phyloP scores from a whole-genome alignment of 768 basidiomycete species.

The Vararia minispora region DNA sequence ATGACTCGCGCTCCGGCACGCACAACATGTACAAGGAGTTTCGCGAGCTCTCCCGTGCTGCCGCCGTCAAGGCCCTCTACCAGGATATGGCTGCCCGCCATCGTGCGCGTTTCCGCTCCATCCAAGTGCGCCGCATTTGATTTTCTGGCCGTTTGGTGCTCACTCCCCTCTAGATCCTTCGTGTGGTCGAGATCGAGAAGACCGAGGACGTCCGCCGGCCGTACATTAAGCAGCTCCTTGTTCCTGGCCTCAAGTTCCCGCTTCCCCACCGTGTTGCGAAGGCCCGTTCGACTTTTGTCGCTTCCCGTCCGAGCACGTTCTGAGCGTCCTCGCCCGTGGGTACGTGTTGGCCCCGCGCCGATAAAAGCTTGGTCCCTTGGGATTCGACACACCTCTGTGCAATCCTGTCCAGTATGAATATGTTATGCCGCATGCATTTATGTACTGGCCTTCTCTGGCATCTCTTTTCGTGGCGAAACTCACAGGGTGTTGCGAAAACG shows the following conservation, averaged over 20 bases:
- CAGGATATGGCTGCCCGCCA: constrained; percentile 99
- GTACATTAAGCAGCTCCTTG: constrained; percentile 94
- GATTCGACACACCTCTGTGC: too few relatives aligned
- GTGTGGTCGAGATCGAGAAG: constrained; percentile 94
- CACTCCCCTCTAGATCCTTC: constrained; percentile 64
- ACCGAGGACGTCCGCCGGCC: constrained; percentile 85
- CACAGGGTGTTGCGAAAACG: too few relatives aligned
- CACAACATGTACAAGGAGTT: constrained; percentile 99
- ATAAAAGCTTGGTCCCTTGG: too few relatives aligned
- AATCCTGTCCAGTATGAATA: too few relatives aligned
- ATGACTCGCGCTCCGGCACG: constrained; percentile 98
- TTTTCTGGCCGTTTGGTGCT: neutral
- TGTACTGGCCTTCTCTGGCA: too few relatives aligned
- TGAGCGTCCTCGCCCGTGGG: constrained; percentile 22
- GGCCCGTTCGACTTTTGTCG: constrained; percentile 70
- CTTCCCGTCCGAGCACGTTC: constrained; percentile 69
- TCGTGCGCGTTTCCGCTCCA: constrained; percentile 97
- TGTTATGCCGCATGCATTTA: too few relatives aligned
- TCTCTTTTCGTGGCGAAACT: too few relatives aligned
- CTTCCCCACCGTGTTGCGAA: constrained; percentile 84
- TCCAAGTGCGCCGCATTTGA: constrained; percentile 57
- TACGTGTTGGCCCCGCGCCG: too few relatives aligned
- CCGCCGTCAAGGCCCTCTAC: constrained; percentile 94
- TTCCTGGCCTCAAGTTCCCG: constrained; percentile 91
- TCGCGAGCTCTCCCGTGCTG: constrained; percentile 89